Conservation (phyloP, 106 monocot species). For the Alisma plantagoaquatica region DNA sequence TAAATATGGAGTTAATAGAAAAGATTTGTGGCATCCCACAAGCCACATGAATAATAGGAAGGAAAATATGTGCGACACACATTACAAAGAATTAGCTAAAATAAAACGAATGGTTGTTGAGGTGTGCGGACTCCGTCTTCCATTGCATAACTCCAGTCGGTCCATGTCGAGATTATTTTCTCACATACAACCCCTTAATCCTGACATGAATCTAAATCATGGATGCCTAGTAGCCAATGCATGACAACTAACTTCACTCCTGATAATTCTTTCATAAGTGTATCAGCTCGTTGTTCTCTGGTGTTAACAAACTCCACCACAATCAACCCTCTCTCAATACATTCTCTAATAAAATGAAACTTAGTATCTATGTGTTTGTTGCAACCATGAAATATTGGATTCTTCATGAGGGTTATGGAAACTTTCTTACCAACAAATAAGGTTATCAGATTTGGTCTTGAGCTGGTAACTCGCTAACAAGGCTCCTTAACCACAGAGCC, state of each 20-base stretch:
- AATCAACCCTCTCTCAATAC: slow-evolving; percentile 2
- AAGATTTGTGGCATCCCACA: no score
- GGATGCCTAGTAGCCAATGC: background rate
- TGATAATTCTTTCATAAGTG: slow-evolving; percentile 6
- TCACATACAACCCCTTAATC: slow-evolving; percentile 6
- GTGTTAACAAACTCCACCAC: background rate
- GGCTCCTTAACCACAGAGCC: slow-evolving; percentile 3
- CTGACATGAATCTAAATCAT: background rate
- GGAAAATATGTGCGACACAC: no score
- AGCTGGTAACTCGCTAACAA: background rate
- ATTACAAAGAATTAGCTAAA: no score
- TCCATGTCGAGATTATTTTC: no score
- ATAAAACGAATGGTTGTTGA: no score
- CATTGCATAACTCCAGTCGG: no score
- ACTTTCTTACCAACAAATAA: slow-evolving; percentile 1
- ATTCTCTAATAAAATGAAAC: slow-evolving; percentile 11
- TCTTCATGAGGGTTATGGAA: slow-evolving; percentile 1
- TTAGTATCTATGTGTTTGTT: slow-evolving; percentile 10
- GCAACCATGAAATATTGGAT: slow-evolving; percentile 1
- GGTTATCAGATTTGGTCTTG: background rate
- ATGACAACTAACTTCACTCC: background rate
- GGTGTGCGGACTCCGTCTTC: no score
- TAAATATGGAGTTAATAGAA: no score
- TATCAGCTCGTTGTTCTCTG: slow-evolving; percentile 3
- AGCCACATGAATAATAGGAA: no score